These are phyloP conservation scores for Mucor saturninus DNA, from an alignment of 371 early-diverging fungal species.

Conservation along the genomic window DNA sequence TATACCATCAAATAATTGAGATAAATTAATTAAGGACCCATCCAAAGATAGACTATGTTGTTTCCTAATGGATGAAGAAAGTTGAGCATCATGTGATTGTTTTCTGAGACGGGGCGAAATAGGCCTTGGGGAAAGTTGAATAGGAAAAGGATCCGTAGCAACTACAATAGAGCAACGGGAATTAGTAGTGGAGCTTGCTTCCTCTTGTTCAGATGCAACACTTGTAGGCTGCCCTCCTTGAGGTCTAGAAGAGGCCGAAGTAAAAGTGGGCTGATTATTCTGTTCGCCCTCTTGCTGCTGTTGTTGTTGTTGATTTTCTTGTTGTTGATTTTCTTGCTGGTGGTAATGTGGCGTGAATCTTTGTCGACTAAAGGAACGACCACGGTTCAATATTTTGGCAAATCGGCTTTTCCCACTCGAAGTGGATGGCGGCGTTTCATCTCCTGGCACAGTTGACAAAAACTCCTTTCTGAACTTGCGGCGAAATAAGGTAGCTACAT, in stretches of 20 bases:
- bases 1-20: background rate
- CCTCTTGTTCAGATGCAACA: no score
- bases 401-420: background rate
- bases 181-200: background rate
- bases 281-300: no score
- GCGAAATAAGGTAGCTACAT: slow-evolving; percentile 6
- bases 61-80: background rate
- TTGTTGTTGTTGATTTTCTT: no score
- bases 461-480: background rate
- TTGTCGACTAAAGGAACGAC: slow-evolving; percentile 11
- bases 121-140: slow-evolving; percentile 11
- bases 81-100: background rate
- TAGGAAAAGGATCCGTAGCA: background rate
- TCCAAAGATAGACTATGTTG: background rate
- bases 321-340: background rate
- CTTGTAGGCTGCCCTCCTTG: no score
- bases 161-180: background rate
- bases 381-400: slow-evolving; percentile 2
- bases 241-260: no score
- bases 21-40: background rate
- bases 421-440: background rate
- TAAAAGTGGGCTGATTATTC: no score
- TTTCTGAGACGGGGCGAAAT: background rate
- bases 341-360: background rate
- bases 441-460: background rate